Evolutionary conservation across 768 basidiomycete genomes (phyloP).

Genomic region (Xerocomellus intermedius): DNA sequence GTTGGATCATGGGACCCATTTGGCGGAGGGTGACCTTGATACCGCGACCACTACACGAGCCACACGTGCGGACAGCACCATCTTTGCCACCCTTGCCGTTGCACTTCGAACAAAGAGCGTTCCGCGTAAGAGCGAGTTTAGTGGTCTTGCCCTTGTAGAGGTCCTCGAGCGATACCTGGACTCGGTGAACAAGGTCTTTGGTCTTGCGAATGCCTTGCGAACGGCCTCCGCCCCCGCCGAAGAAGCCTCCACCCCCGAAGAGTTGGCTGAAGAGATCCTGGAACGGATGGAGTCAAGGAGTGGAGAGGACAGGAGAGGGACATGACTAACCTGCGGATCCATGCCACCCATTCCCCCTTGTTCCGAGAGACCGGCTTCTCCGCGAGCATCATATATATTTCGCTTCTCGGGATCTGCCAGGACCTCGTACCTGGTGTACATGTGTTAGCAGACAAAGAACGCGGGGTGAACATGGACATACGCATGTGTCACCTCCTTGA

Average conservation of each 20-base stretch:
- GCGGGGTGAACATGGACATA: slow-evolving; percentile 41
- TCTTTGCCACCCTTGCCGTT: slow-evolving; percentile 98
- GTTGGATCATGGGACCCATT: slow-evolving; percentile 99
- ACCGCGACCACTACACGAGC: slow-evolving; percentile 82
- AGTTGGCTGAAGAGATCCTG: slow-evolving; percentile 96
- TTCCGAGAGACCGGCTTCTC: slow-evolving; percentile 88
- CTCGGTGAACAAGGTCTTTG: slow-evolving; percentile 97
- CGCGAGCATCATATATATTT: slow-evolving; percentile 81
- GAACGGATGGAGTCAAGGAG: background rate
- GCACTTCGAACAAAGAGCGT: slow-evolving; percentile 91
- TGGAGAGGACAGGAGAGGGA: background rate
- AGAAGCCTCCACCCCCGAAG: slow-evolving; percentile 83
- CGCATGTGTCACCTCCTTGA: slow-evolving; percentile 98
- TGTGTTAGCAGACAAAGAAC: background rate
- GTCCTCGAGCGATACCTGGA: slow-evolving; percentile 95
- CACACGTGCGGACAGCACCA: slow-evolving; percentile 83
- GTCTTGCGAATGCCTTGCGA: slow-evolving; percentile 83
- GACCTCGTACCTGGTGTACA: slow-evolving; percentile 75
- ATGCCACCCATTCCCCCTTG: slow-evolving; percentile 91
- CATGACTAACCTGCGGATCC: slow-evolving; percentile 80
- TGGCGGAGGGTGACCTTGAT: slow-evolving; percentile 89
- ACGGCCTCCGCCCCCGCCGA: slow-evolving; percentile 63
- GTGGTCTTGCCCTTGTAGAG: slow-evolving; percentile 99
- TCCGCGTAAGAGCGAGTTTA: slow-evolving; percentile 94
- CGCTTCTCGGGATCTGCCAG: slow-evolving; percentile 86